Evolutionary conservation across 352 stramenopile genomes (phyloP), one percentile per base, ranked within the genome.

Genomic region (Peronospora farinosa): DNA sequence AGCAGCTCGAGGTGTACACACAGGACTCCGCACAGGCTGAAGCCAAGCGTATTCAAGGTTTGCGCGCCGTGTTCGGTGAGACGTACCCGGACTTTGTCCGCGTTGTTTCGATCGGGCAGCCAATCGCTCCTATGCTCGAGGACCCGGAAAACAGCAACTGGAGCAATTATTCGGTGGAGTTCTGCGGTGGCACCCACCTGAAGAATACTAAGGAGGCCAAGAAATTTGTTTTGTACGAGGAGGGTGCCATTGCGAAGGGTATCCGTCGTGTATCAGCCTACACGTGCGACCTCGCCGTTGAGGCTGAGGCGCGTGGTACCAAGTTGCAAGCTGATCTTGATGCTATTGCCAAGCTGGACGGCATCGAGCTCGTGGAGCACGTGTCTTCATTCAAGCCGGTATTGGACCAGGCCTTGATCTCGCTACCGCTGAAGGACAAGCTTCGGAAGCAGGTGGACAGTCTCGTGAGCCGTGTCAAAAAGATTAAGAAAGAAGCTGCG

Each of bases 51-150:
- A 98, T 99, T 51, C 80, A 95, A 40, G 95, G 93, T 25, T 72
- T 99, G n/a, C 78, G 96, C 33, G 96, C 96, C 13, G 96, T 99
- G 12, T 99, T 99, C 68, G 96, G 97, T 40, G 97, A 99, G 78
- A 96, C 95, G 5, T 99, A 99, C 82, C 97, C 97, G 10, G 96
- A 99, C 78, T 91, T 96, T 39, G 96, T 99, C 0, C 79, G 96
- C 33, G 96, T 99, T 17, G 90, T 99, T 7, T 95, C 83, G 17
- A 96, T 99, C 21, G 96, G 96, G 17, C 72, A 93, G 38, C 57
- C 72, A 7, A 86, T 89, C 37, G 62, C 65, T 10, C 63, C 72
- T 9, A 89, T 80, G 81, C 69, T 89, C 10, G 67, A 88, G 45
- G 85, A 97, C 53, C 92, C 93, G 2, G 75, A 84, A 55, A 95